Conservation (phyloP, 1,284 basidiomycete genomes). For the Inonotus obliquus region DNA sequence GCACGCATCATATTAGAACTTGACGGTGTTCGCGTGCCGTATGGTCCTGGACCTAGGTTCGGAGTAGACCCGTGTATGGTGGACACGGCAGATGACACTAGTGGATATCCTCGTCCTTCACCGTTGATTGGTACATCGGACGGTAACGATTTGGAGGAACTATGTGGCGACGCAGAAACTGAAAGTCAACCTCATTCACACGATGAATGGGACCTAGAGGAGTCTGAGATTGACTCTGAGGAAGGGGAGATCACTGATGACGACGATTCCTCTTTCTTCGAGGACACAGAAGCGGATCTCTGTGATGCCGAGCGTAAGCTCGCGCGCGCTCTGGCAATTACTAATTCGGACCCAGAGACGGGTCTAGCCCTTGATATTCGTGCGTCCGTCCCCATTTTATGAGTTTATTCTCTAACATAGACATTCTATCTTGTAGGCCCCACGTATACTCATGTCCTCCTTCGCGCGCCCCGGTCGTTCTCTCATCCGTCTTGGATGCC, state of each 20-base stretch:
- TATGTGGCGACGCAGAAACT: neutral
- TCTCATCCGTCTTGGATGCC: slow-evolving; percentile 69
- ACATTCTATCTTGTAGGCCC: slow-evolving; percentile 39
- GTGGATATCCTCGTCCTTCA: too few relatives aligned
- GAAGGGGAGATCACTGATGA: slow-evolving; percentile 25
- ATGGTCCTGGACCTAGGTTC: too few relatives aligned
- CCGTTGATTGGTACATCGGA: too few relatives aligned
- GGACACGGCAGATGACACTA: too few relatives aligned
- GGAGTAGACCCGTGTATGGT: neutral
- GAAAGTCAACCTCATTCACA: slow-evolving; percentile 21
- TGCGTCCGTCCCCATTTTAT: slow-evolving; percentile 27
- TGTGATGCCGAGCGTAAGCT: slow-evolving; percentile 53
- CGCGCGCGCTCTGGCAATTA: slow-evolving; percentile 54
- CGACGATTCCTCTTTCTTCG: neutral
- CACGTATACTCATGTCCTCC: slow-evolving; percentile 62
- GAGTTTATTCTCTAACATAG: neutral
- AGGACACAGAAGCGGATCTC: slow-evolving; percentile 6
- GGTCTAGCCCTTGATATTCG: slow-evolving; percentile 60
- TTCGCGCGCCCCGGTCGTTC: slow-evolving; percentile 69
- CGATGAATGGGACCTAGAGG: slow-evolving; percentile 18
- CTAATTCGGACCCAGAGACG: slow-evolving; percentile 49
- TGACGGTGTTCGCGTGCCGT: slow-evolving; percentile 48
- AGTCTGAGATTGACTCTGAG: slow-evolving; percentile 21
- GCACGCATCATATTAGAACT: slow-evolving; percentile 56
- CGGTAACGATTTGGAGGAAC: slow-evolving; percentile 51